Base-by-base conservation (phyloP, 441 rosid genomes). In the Euphorbia celastroides region DNA sequence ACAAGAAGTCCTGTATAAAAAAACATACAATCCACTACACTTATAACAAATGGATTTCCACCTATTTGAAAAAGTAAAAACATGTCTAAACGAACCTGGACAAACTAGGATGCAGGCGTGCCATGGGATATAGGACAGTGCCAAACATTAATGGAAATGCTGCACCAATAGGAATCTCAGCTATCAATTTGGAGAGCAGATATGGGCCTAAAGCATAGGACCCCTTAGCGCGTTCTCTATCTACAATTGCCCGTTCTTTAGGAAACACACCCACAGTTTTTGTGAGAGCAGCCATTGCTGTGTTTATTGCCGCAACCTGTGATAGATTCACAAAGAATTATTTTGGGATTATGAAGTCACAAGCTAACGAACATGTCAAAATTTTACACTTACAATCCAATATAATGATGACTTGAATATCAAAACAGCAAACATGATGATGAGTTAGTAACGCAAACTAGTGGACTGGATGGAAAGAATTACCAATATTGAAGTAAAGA, bases 271-370 rank as follows among this genome's bases (percentile, higher is more conserved):
- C 92, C 66, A 88, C 96, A 5, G 97, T 91, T 78, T 91, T 93
- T 62, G 99, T 93, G 32, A 93, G 96, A 80, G 99, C 97, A 81
- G 96, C 97, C 99, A 91, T 93, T 60, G 96, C 97, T 4, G 99
- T 93, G 81, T 91, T 93, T 81, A 93, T 91, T 65, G 97, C 97
- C 27, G 93, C 86, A 60, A 93, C 96, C 97, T 93, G 82, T 62
- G 55, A 66, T 25, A 61, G 60, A 69, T 68, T 50, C 57, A 55
- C 16, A 56, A 30, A 66, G 41, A 46, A 25, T 69, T 30, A 23
- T 52, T 69, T 26, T 23, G 19, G n/a, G 32, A 12, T 60, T 27
- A 58, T 23, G 19, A 0, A 55, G 28, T 31, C 63, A 28, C 44
- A 26, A 22, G 22, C 60, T 34, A 26, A 69, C 16, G 22, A 57